Percentiles rank a stretch among this genome's conserved stretches.
These are phyloP conservation scores for Discostella pseudostelligera DNA, from an alignment of 108 stramenopile species.

Conservation along the genomic window DNA sequence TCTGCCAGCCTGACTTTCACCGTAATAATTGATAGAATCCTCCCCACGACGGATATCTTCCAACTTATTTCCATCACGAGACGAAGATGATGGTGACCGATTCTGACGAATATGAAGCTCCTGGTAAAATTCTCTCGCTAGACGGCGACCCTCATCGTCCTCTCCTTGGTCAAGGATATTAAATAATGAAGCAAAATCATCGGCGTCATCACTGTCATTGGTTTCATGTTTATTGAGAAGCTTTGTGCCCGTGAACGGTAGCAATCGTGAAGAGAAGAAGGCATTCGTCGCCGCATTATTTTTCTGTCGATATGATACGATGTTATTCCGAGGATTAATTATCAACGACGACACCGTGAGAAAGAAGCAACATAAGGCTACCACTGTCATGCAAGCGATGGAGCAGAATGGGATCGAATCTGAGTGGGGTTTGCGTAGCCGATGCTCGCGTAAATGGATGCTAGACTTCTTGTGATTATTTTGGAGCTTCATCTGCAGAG, in stretches of 20 bases:
- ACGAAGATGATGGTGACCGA: neutral
- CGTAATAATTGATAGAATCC: too few species aligned
- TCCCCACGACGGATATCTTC: neutral
- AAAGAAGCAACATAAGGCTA: neutral
- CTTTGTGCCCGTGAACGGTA: neutral
- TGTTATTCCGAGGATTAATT: neutral
- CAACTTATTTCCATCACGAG: neutral
- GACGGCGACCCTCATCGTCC: slow-evolving; percentile 17
- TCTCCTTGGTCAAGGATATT: neutral
- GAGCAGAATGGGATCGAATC: neutral
- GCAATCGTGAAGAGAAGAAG: too few species aligned
- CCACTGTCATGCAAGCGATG: neutral
- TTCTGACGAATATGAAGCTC: slow-evolving; percentile 32
- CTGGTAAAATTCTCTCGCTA: slow-evolving; percentile 29
- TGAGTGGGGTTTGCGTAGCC: neutral
- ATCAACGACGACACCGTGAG: neutral
- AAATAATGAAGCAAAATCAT: slow-evolving; percentile 9
- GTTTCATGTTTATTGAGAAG: neutral
- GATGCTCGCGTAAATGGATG: too few species aligned
- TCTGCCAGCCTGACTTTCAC: neutral
- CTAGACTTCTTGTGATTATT: too few species aligned
- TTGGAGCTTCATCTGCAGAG: too few species aligned
- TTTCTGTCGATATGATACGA: neutral
- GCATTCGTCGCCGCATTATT: neutral
- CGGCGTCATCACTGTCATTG: neutral